Evolutionary conservation across 2,329 filamentous ascomycete genomes (phyloP), one percentile per base, ranked within the genome.

Genomic region (Fusarium acutatum): DNA sequence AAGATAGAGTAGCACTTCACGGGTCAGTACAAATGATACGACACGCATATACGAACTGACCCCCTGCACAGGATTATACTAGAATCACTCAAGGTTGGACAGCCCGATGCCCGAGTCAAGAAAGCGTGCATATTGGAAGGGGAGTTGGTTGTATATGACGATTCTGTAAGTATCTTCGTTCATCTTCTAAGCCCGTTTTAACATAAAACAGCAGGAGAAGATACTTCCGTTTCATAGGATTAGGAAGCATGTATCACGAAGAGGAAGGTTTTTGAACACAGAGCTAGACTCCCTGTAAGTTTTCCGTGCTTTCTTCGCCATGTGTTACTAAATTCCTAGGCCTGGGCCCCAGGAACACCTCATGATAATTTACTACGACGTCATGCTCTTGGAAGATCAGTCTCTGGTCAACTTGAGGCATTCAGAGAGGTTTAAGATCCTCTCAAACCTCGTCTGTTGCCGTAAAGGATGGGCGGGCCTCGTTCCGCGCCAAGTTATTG

Each of bases 201-300:
- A 79, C 63, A 32, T 35, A 15, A 43, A 15, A 28, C 53, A 89
- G 82, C 85, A 92, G 47, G 82, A 87, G 28, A 88, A 85, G 41
- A 90, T 97, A 7, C 83, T 94, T 47, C 90, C 91, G 2, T 97
- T 97, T 75, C 90, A 96, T 75, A 93, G 94, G 76, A 92, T 97
- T 67, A 88, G 94, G 50, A 95, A 94, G 74, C 92, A 97, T 77
- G 89, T 97, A 32, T 86, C 88, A 13, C 89, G 94, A 44, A 92
- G 93, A 50, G 94, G 94, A 2, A 85, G 85, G 0, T 92, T 90
- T 64, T 83, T 97, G 60, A 91, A 93, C 2, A 91, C 88, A 1
- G 86, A 89, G 11, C 84, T 88, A 63, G 94, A 97, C 79, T 94
- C 92, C 0, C 88, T 89, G 87, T 92, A 82, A 76, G 88, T 82